phyloP scores from a whole-genome alignment of 305 asterid species.

The Vinca major region DNA sequence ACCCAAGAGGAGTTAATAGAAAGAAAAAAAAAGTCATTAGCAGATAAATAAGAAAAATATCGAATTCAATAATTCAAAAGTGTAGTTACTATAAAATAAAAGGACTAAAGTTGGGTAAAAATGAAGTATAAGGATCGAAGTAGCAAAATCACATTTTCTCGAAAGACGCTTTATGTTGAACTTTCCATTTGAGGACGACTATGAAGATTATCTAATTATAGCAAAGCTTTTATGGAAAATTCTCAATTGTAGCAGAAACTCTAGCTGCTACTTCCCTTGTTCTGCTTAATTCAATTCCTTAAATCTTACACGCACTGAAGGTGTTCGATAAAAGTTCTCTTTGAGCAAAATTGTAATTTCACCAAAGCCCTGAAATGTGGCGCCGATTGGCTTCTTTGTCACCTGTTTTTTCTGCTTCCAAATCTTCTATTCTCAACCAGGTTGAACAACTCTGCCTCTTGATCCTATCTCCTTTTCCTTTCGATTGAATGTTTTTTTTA shows the following conservation, averaged over 20 bases:
- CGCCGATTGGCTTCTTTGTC: constrained; percentile 51
- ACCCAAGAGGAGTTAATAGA: too few species aligned
- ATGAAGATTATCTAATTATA: not conserved
- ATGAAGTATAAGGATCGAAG: not conserved
- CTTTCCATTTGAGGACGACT: not conserved
- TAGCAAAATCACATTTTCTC: not conserved
- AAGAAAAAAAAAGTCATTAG: too few species aligned
- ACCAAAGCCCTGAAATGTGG: constrained; percentile 46
- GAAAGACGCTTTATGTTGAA: not conserved
- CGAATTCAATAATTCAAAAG: too few species aligned
- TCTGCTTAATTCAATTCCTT: not conserved
- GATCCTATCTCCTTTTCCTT: constrained; percentile 2
- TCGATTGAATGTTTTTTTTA: not conserved
- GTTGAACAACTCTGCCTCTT: constrained; percentile 19
- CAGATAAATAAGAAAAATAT: too few species aligned
- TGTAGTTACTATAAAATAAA: too few species aligned
- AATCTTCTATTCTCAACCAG: constrained; percentile 40
- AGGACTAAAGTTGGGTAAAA: not conserved
- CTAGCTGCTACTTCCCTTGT: not conserved
- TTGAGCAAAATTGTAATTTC: not conserved
- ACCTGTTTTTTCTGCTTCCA: constrained; percentile 37
- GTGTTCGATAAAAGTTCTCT: constrained; percentile 23
- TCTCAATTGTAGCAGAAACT: not conserved
- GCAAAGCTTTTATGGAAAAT: not conserved
- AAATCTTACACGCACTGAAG: not conserved